phyloP scores from a whole-genome alignment of 257 asterid genomes.

The Galeopsis tetrahit region DNA sequence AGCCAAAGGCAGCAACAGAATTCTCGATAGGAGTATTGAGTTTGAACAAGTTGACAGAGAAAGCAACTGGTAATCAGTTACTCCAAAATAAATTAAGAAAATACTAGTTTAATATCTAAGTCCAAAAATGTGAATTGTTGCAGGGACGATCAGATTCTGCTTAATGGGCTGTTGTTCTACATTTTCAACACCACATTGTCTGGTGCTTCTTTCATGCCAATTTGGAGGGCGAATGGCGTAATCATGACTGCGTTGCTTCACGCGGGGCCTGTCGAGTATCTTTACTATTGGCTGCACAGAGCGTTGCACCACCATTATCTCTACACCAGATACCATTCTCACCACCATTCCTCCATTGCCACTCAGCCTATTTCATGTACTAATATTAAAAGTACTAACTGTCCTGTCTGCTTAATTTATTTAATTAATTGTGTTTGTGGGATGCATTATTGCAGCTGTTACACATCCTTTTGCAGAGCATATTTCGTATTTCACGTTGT shows the following conservation, averaged over 20 bases:
- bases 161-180: constrained; percentile 59
- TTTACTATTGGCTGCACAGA: constrained; percentile 84
- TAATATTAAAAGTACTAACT: background rate
- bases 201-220: constrained; percentile 42
- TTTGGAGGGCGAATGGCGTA: constrained; percentile 63
- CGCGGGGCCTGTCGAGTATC: constrained; percentile 69
- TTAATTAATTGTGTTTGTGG: background rate
- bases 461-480: constrained; percentile 66
- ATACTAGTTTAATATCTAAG: too few species aligned
- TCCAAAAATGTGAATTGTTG: background rate
- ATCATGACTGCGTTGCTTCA: constrained; percentile 51
- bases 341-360: constrained; percentile 88
- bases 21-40: constrained; percentile 63
- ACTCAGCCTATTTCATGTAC: constrained; percentile 71
- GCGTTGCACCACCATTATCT: constrained; percentile 81
- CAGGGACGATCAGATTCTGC: constrained; percentile 85
- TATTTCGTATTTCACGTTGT: constrained; percentile 45
- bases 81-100: too few species aligned
- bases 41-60: constrained; percentile 84
- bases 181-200: constrained; percentile 22
- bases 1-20: constrained; percentile 64
- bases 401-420: too few species aligned
- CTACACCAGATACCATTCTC: constrained; percentile 80
- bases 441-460: constrained; percentile 44
- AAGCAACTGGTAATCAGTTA: constrained; percentile 49